phyloP scores from a whole-genome alignment of 495 filamentous ascomycete genomes.

The Podospora didyma region DNA sequence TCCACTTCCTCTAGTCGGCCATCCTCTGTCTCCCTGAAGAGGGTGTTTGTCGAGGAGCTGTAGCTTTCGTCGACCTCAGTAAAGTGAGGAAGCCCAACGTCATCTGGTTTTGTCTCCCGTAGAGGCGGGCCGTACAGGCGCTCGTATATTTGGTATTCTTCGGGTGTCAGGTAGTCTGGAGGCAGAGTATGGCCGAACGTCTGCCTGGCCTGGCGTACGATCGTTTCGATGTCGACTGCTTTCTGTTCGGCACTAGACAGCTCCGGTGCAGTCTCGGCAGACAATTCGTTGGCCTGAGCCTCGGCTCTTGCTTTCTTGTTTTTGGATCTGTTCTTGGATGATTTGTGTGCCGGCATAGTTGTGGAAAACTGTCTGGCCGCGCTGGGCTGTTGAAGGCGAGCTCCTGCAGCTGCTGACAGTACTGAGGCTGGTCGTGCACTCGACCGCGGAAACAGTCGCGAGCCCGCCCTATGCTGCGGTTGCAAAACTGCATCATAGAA shows the following conservation, averaged over 20 bases:
- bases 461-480: constrained; percentile 11
- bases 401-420: constrained; percentile 9
- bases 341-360: constrained; percentile 20
- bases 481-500: constrained; percentile 40
- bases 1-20: constrained; percentile 61
- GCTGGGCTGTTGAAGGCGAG: constrained; percentile 13
- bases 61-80: constrained; percentile 17
- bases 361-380: constrained; percentile 37
- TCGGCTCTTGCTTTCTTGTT: not conserved
- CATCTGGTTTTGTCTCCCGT: constrained; percentile 51
- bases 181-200: constrained; percentile 77
- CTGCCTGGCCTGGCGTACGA: constrained; percentile 66
- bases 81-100: constrained; percentile 49
- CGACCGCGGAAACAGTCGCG: constrained; percentile 18
- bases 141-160: constrained; percentile 73
- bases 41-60: constrained; percentile 12
- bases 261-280: constrained; percentile 1
- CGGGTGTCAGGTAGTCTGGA: constrained; percentile 60
- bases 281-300: too few relatives aligned
- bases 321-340: constrained; percentile 15
- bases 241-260: constrained; percentile 7
- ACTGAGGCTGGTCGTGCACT: constrained; percentile 1
- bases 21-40: constrained; percentile 55
- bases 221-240: constrained; percentile 48
- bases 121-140: constrained; percentile 72